phyloP scores from a whole-genome alignment of 129 eudicot genomes.

The Gnaphalium uliginosum region DNA sequence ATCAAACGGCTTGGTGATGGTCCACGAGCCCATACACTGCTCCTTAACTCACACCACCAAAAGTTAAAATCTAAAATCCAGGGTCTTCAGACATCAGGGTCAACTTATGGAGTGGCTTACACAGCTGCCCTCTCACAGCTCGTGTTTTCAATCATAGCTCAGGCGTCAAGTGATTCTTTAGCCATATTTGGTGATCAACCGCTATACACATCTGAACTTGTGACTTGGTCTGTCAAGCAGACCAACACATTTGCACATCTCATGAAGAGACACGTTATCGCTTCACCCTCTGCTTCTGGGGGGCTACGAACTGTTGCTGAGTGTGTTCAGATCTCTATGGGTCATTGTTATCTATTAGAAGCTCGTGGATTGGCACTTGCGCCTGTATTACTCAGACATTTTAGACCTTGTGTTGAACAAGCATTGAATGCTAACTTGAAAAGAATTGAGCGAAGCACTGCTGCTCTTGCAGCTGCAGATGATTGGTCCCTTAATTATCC shows the following conservation, averaged over 20 bases:
- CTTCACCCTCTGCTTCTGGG: constrained; percentile 77
- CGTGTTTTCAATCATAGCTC: constrained; percentile 81
- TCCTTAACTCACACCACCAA: constrained; percentile 68
- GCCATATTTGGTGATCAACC: constrained; percentile 83
- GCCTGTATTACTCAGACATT: constrained; percentile 67
- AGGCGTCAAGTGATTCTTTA: constrained; percentile 81
- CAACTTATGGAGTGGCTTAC: constrained; percentile 57
- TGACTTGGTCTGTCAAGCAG: constrained; percentile 82
- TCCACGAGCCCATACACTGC: constrained; percentile 78
- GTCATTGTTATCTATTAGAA: constrained; percentile 80
- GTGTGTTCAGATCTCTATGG: constrained; percentile 78
- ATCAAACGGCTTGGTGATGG: constrained; percentile 87
- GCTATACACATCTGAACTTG: constrained; percentile 77
- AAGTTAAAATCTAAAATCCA: constrained; percentile 51
- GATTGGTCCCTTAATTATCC: constrained; percentile 73
- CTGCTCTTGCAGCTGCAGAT: constrained; percentile 90
- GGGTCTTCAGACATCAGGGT: constrained; percentile 51
- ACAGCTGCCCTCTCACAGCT: constrained; percentile 78
- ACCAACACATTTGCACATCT: constrained; percentile 59
- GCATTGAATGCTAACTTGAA: constrained; percentile 69
- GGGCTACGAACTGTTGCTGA: constrained; percentile 68
- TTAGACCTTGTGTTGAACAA: constrained; percentile 76
- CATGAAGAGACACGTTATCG: constrained; percentile 60
- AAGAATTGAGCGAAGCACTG: constrained; percentile 68
- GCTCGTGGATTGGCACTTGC: constrained; percentile 85